Evolutionary conservation across 257 asterid genomes (phyloP).

Genomic region (Hygrophila difformis): DNA sequence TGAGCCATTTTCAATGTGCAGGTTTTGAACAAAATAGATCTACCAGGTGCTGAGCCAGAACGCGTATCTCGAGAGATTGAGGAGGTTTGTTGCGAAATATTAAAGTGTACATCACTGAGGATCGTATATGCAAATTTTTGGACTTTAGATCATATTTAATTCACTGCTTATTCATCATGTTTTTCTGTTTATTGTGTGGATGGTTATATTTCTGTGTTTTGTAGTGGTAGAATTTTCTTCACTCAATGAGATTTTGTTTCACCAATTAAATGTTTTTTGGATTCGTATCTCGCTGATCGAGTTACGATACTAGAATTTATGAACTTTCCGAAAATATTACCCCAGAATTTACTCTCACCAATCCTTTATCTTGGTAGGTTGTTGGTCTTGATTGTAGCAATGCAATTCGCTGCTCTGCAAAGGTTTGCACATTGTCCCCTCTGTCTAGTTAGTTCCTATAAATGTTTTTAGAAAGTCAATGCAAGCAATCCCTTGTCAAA

Average conservation of each 20-base stretch:
- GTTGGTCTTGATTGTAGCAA: constrained; percentile 90
- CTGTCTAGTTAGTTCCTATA: constrained; percentile 6
- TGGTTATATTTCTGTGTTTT: not conserved
- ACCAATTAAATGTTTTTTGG: constrained; percentile 1
- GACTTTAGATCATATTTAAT: constrained; percentile 11
- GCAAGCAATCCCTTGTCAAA: not conserved
- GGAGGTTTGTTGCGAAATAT: constrained; percentile 58
- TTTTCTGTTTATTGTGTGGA: not conserved
- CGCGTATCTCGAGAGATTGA: constrained; percentile 87
- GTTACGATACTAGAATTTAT: constrained; percentile 3
- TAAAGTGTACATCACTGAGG: not conserved
- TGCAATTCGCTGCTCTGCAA: constrained; percentile 90
- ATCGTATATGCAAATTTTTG: constrained; percentile 3
- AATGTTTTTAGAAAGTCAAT: not conserved
- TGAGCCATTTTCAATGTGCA: constrained; percentile 25
- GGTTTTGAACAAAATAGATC: constrained; percentile 99
- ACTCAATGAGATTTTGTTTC: not conserved
- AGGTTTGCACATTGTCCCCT: constrained; percentile 39
- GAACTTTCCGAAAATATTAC: constrained; percentile 11
- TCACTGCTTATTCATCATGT: constrained; percentile 6
- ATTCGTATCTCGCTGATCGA: constrained; percentile 2
- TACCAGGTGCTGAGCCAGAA: constrained; percentile 97
- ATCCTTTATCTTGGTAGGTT: constrained; percentile 47
- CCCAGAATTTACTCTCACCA: too few relatives aligned
- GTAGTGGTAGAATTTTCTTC: not conserved